A percentile compares a stretch with the other conserved stretches of the same genome.
Evolutionary conservation across 2,329 filamentous ascomycete species (phyloP).

Genomic region (Cytospora mali): DNA sequence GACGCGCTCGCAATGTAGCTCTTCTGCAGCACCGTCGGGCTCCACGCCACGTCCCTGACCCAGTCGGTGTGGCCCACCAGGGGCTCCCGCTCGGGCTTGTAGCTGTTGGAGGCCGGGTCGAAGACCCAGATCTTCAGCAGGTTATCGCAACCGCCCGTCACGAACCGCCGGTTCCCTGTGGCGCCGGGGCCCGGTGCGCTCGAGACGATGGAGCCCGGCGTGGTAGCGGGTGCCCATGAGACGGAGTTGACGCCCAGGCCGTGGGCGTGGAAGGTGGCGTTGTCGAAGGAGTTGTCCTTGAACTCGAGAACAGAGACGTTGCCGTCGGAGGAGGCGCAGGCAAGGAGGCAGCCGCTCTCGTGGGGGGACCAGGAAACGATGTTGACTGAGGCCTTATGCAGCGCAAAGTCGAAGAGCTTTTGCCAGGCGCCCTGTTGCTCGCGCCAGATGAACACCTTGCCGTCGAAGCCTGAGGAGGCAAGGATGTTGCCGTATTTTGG

Average conservation of each 20-base stretch:
- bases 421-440: conserved; percentile 79
- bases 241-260: conserved; percentile 94
- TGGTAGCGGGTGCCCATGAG: conserved; percentile 86
- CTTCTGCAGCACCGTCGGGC: conserved; percentile 90
- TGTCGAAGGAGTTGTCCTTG: conserved; percentile 91
- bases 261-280: conserved; percentile 88
- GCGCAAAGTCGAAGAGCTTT: conserved; percentile 87
- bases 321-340: conserved; percentile 92
- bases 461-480: conserved; percentile 92
- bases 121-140: conserved; percentile 91
- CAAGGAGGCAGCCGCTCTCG: conserved; percentile 90
- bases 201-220: conserved; percentile 82
- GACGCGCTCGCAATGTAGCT: conserved; percentile 94
- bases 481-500: conserved; percentile 99
- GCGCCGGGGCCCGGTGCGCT: conserved; percentile 63
- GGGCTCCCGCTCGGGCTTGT: conserved; percentile 64
- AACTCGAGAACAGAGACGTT: conserved; percentile 94
- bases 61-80: conserved; percentile 88
- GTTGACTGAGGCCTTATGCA: conserved; percentile 96
- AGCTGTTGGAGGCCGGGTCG: conserved; percentile 62
- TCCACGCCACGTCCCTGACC: conserved; percentile 98
- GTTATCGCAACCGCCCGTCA: conserved; percentile 94
- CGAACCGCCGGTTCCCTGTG: conserved; percentile 76
- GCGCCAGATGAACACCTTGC: conserved; percentile 98
- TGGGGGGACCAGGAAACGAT: conserved; percentile 97